Evolutionary conservation across 768 basidiomycete species (phyloP), one percentile per base, ranked within the genome.

Genomic region (Tricholoma saponaceum): DNA sequence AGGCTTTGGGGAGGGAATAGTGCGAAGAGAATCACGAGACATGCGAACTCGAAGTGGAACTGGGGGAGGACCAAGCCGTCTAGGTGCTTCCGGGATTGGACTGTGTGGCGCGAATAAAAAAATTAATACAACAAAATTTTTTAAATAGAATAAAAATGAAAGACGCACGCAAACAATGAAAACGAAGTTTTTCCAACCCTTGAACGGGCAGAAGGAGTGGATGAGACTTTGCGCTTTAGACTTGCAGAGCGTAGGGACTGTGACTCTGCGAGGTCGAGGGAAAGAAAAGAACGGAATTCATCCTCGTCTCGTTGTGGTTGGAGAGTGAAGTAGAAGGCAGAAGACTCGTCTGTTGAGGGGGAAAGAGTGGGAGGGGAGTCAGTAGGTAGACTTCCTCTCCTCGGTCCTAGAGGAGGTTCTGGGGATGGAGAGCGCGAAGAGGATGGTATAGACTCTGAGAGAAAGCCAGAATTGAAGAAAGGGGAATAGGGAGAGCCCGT

Each of bases 401-500:
- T 63, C 22, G 63, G 66, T 25, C 64, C 67, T 7, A 56, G 54
- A 14, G 32, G 65, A 55, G 33, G 51, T n/a, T n/a, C n/a, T n/a
- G n/a, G n/a, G n/a, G n/a, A n/a, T n/a, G n/a, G n/a, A n/a, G n/a
- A n/a, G n/a, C n/a, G n/a, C n/a, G n/a, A 51, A 9, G 64, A 60
- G 18, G 69, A 67, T 43, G 60, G 57, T 25, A 60, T 55, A 22
- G 64, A 56, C 33, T 76, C 74, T 13, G 77, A 77, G 35, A 84
- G 72, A 37, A 84, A 75, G 43, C 85, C 85, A 4, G 79, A 81
- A 4, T 81, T 87, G 80, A 87, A 87, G 71, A 87, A 81, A 43
- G 83, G 78, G 0, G 83, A 85, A 62, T 87, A 86, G 58, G 73
- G 79, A 20, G 77, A 81, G 70, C 74, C 67, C n/a, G 72, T 66